A percentile compares a stretch with the other conserved stretches of the same genome.
phyloP scores from a whole-genome alignment of 768 basidiomycete genomes.

The Auricularia sp. region DNA sequence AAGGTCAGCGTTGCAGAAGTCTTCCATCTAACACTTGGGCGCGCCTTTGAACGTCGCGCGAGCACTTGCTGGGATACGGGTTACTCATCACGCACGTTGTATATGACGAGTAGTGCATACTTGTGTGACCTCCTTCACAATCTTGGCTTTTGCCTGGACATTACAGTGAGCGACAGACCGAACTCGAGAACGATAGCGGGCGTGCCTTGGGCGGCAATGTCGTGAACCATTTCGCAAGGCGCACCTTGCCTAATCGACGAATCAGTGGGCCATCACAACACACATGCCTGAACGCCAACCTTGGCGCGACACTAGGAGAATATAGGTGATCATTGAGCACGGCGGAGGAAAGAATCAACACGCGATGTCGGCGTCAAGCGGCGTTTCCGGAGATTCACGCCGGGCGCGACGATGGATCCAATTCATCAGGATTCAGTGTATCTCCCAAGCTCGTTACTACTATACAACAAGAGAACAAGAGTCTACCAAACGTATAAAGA shows the following conservation, averaged over 20 bases:
- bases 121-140: constrained; percentile 91
- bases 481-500: neutral
- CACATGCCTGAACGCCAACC: constrained; percentile 26
- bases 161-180: neutral
- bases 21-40: neutral
- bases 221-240: constrained; percentile 92
- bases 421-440: neutral
- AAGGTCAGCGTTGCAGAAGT: neutral
- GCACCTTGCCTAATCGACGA: constrained; percentile 62
- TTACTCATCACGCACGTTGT: neutral
- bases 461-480: neutral
- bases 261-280: neutral
- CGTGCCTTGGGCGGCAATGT: constrained; percentile 60
- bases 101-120: neutral
- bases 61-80: neutral
- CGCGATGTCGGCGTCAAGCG: neutral
- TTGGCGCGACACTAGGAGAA: constrained; percentile 89
- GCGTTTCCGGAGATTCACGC: neutral
- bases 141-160: constrained; percentile 55
- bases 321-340: constrained; percentile 73
- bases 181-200: neutral
- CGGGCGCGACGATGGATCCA: neutral
- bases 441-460: neutral
- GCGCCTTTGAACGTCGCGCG: neutral
- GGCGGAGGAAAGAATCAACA: neutral